Percentiles rank a stretch among this genome's conserved stretches.
Evolutionary conservation across 1,284 basidiomycete genomes (phyloP).

Genomic region (Naganishia sp.): DNA sequence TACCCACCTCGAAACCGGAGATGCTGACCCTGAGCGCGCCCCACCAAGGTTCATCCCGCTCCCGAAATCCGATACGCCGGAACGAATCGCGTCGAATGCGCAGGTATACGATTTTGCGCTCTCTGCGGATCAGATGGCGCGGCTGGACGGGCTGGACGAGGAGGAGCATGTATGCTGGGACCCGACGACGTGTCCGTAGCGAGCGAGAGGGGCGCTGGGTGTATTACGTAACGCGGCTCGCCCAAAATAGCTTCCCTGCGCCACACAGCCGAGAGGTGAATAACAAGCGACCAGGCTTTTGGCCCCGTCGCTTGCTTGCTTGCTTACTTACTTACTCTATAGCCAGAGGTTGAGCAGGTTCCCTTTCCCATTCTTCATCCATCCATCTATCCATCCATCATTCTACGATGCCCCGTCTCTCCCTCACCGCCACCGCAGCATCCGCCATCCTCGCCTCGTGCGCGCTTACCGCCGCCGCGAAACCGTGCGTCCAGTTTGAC

Average conservation of each 20-base stretch:
- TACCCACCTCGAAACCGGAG: not conserved
- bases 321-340: no score
- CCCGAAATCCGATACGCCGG: conserved; percentile 71
- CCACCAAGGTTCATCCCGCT: conserved; percentile 64
- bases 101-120: conserved; percentile 71
- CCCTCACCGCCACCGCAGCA: conserved; percentile 28
- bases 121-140: conserved; percentile 62
- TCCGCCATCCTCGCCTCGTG: conserved; percentile 36
- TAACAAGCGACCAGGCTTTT: conserved; percentile 11
- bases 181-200: conserved; percentile 9
- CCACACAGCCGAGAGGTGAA: not conserved
- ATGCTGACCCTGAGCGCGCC: not conserved
- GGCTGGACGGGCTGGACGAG: conserved; percentile 56
- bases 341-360: not conserved
- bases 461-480: conserved; percentile 41
- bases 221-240: not conserved
- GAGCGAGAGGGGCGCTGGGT: not conserved
- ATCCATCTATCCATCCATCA: not conserved
- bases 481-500: conserved; percentile 53
- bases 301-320: not conserved
- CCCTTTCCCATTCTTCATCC: not conserved
- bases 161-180: conserved; percentile 18
- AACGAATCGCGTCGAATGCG: conserved; percentile 60
- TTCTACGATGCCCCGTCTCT: conserved; percentile 16
- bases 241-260: conserved; percentile 1